Conservation (phyloP, 441 rosid genomes). For the Brassica balearica region DNA sequence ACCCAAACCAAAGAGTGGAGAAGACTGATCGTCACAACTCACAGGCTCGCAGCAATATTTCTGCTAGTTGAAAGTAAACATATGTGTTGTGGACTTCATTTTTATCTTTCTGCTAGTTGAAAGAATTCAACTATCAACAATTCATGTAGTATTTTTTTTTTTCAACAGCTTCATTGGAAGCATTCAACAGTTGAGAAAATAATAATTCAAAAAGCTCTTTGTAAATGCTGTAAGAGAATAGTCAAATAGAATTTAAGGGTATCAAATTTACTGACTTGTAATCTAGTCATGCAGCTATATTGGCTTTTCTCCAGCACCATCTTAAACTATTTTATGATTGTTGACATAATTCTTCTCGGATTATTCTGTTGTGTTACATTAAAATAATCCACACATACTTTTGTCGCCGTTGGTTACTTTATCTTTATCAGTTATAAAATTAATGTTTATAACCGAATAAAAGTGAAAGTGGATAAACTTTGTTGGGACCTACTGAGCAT, state of each 20-base stretch:
- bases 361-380: slow-evolving; percentile 26
- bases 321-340: slow-evolving; percentile 30
- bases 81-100: too few relatives aligned
- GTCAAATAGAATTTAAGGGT: background rate
- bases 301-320: slow-evolving; percentile 30
- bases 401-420: slow-evolving; percentile 42
- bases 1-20: too few relatives aligned
- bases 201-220: too few relatives aligned
- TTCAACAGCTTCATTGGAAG: too few relatives aligned
- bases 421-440: slow-evolving; percentile 23
- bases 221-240: too few relatives aligned
- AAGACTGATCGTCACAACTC: too few relatives aligned
- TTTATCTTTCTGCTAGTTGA: too few relatives aligned
- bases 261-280: slow-evolving; percentile 35
- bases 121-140: too few relatives aligned
- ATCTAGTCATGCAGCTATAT: slow-evolving; percentile 40
- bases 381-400: slow-evolving; percentile 33
- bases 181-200: too few relatives aligned
- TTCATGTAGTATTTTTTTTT: too few relatives aligned
- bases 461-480: slow-evolving; percentile 31
- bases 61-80: too few relatives aligned
- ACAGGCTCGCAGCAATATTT: too few relatives aligned
- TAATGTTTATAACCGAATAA: slow-evolving; percentile 23
- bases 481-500: slow-evolving; percentile 39
- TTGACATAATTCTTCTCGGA: slow-evolving; percentile 30